phyloP scores from a whole-genome alignment of 2,329 filamentous ascomycete species.

The Zymoseptoria ardabiliae region DNA sequence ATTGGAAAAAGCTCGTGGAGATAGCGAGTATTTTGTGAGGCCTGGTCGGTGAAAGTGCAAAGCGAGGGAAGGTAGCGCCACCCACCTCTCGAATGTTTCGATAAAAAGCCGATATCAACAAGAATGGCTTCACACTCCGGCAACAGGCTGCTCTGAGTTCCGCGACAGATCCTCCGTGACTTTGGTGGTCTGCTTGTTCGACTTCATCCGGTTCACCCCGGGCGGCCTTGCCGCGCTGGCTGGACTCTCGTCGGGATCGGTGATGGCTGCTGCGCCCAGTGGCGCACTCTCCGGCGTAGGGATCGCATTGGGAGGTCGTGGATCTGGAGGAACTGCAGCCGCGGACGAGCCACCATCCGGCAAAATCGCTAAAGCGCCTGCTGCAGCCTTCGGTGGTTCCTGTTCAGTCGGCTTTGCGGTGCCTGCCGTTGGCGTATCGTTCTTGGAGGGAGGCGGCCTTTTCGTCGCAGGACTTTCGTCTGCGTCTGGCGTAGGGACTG shows the following conservation, averaged over 20 bases:
- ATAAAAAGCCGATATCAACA: too few relatives aligned
- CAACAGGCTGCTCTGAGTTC: too few relatives aligned
- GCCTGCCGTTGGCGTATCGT: background rate
- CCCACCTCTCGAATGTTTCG: too few relatives aligned
- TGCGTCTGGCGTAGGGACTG: conserved; percentile 14
- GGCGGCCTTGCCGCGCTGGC: conserved; percentile 2
- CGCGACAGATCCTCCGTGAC: background rate
- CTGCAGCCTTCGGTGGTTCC: background rate
- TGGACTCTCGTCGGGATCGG: conserved; percentile 11
- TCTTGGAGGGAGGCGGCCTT: conserved; percentile 6
- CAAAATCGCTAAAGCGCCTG: background rate
- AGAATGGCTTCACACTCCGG: too few relatives aligned
- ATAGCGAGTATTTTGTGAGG: too few relatives aligned
- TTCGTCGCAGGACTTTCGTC: conserved; percentile 26
- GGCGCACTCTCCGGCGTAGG: background rate
- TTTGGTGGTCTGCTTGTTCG: conserved; percentile 1
- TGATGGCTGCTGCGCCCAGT: background rate
- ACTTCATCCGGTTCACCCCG: background rate
- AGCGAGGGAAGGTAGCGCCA: too few relatives aligned
- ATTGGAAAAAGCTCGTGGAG: too few relatives aligned
- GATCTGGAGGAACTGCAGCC: background rate
- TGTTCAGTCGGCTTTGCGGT: background rate
- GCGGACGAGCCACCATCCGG: background rate
- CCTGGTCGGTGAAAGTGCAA: too few relatives aligned
- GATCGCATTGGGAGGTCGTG: background rate